Base-by-base conservation (phyloP, 2,329 filamentous ascomycete genomes). In the Chaetothyriales sp. region DNA sequence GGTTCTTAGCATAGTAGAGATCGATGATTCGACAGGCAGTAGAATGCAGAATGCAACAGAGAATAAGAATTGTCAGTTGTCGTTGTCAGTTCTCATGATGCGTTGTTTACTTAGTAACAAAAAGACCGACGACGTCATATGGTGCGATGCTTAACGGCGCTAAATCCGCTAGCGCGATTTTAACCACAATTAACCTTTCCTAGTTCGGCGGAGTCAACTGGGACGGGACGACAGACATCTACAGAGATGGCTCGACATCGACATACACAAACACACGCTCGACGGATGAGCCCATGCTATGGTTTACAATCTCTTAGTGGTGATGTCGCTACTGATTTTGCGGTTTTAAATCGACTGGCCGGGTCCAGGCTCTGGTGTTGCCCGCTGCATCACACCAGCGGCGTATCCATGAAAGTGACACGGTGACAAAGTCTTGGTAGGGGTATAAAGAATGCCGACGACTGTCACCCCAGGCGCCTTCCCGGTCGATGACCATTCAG, bases 391-490 rank as follows among this genome's bases (percentile, higher is more conserved):
- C 32, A 39, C 32, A 39, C 32, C 15, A 15, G 9, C 32, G 3
- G 8, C 32, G 32, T 15, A 2, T 39, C 32, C 10, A 39, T 39
- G 32, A 39, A 39, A 10, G 32, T 15, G 32, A 39, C 32, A 39
- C 32, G 32, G 10, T 39, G 32, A 39, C 32, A 39, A 39, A 10
- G 12, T 39, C 32, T 5, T 39, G 32, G 12, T 15, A 10, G 15
- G 32, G 32, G 10, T 5, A 9, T 15, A 10, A 15, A 15, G 32
- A 15, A 39, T 39, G 32, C 10, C 10, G 32, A 39, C 32, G 5
- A 15, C 32, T 5, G 1, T 15, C 10, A 67, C 75, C 2, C 73
- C 73, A 18, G 74, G 74, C 46, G 68, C 70, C n/a, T 76, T 71
- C 53, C 71, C 73, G 7, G 46, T 44, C n/a, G 58, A 56, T 44